phyloP scores from a whole-genome alignment of 2,329 filamentous ascomycete species.

The Penicillium rolfsii region DNA sequence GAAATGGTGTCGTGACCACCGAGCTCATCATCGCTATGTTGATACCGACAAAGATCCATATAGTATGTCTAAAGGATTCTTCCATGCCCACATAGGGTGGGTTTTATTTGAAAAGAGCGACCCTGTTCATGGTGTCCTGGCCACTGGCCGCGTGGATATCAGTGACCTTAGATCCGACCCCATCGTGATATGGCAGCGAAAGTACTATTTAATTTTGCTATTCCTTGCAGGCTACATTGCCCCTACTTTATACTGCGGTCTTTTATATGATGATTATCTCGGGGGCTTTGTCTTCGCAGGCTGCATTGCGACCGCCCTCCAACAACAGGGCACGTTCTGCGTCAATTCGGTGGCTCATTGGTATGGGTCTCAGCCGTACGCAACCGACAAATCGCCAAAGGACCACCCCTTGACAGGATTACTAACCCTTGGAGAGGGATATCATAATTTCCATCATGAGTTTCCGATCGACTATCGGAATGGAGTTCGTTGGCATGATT shows the following conservation, averaged over 20 bases:
- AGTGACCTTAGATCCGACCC: conserved; percentile 80
- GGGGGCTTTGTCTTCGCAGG: conserved; percentile 81
- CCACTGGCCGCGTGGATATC: conserved; percentile 80
- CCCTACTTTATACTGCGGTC: conserved; percentile 71
- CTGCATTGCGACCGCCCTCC: conserved; percentile 78
- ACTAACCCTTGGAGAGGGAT: conserved; percentile 80
- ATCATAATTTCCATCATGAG: conserved; percentile 93
- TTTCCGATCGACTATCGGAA: conserved; percentile 90
- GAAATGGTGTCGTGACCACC: conserved; percentile 83
- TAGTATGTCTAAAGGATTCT: conserved; percentile 79
- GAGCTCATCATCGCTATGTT: conserved; percentile 84
- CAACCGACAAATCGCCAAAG: conserved; percentile 82
- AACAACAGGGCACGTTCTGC: conserved; percentile 87
- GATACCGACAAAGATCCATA: conserved; percentile 88
- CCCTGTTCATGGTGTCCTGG: conserved; percentile 60
- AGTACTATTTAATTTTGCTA: conserved; percentile 62
- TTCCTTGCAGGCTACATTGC: conserved; percentile 73
- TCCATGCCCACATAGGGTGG: conserved; percentile 82
- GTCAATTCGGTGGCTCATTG: conserved; percentile 87
- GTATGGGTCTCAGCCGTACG: conserved; percentile 85
- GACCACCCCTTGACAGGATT: conserved; percentile 81
- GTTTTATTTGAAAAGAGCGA: conserved; percentile 83
- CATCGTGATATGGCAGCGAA: conserved; percentile 81
- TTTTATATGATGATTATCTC: conserved; percentile 74
- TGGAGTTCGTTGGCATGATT: conserved; percentile 82